Base-by-base conservation (phyloP, 306 rosid genomes). In the Fragaria nilgerrensis region DNA sequence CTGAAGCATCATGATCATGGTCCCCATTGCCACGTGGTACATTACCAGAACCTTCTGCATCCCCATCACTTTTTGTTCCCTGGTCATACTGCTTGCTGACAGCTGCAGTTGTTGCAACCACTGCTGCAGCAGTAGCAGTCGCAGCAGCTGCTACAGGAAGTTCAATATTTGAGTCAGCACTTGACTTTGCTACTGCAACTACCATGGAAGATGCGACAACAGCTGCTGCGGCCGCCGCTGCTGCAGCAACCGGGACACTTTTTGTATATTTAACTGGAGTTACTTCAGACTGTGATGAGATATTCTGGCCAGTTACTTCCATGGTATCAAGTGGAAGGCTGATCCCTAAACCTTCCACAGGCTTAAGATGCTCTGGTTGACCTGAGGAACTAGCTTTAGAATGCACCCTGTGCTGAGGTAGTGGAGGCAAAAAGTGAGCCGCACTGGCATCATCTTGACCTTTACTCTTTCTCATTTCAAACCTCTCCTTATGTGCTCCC, bases 201-300 rank as follows among this genome's bases (percentile, higher is more conserved):
- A 92, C 97, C 99, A 95, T 89, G 41, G 97, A 89, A 32, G 97
- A 92, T 69, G 97, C 99, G 70, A 92, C 97, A 81, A 92, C 97
- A 11, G 97, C 99, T 4, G 97, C 99, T 0, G 99, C 96, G 0
- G 97, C 97, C 0, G 96, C 98, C 0, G 97, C 97, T 0, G 97
- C 96, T 0, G 97, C 99, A 13, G 99, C 96, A 78, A 92, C 93
- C 2, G 97, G 97, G 7, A 92, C 96, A 52, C 85, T 90, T 81
- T 84, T 87, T 74, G 84, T 89, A 82, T 89, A 89, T 75, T 84
- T 92, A 66, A 62, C 86, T 23, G 86, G 89, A 80, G 82, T 37
- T 78, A 81, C 84, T 77, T 92, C 97, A 15, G 79, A 70, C 61
- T 79, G 91, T 32, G 85, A 76, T 44, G 87, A 80, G 79, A 74